A percentile compares a stretch with the other conserved stretches of the same genome.
Evolutionary conservation across 2,329 filamentous ascomycete species (phyloP).

Genomic region (Talaromyces sp.): DNA sequence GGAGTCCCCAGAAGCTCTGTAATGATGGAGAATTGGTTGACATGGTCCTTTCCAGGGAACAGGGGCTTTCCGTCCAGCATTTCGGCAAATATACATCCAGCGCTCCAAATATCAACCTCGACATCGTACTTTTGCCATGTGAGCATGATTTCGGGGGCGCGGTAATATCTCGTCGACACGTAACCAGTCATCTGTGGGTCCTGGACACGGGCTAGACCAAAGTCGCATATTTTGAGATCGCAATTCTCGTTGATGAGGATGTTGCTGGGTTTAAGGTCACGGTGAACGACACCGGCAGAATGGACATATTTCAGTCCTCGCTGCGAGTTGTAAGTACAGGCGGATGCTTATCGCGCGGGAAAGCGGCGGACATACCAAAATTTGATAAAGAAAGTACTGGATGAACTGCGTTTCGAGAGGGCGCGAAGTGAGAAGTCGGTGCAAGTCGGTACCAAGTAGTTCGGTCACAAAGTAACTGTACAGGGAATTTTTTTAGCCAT

Average conservation of each 20-base stretch:
- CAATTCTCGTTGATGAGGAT: conserved; percentile 99
- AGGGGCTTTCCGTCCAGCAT: conserved; percentile 98
- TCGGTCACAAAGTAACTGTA: conserved; percentile 96
- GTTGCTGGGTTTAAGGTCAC: conserved; percentile 96
- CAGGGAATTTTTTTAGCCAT: background rate
- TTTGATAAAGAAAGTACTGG: conserved; percentile 99
- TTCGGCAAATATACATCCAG: conserved; percentile 97
- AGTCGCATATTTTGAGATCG: conserved; percentile 99
- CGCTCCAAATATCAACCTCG: conserved; percentile 99
- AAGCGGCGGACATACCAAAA: conserved; percentile 63
- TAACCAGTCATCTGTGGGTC: conserved; percentile 99
- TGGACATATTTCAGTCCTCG: conserved; percentile 98
- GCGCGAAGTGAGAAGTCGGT: conserved; percentile 88
- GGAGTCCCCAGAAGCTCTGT: conserved; percentile 94
- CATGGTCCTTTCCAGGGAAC: conserved; percentile 98
- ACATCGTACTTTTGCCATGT: conserved; percentile 99
- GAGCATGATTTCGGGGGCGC: conserved; percentile 98
- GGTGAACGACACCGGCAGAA: conserved; percentile 94
- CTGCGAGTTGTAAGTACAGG: conserved; percentile 44
- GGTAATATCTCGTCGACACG: conserved; percentile 97
- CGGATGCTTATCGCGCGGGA: background rate
- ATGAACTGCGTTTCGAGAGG: conserved; percentile 99
- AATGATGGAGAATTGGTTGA: conserved; percentile 99
- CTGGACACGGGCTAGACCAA: conserved; percentile 93
- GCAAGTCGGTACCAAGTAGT: conserved; percentile 91